These are phyloP conservation scores for Magnolia officinalis DNA, from an alignment of 164 flowering plant genomes.

Conservation along the genomic window DNA sequence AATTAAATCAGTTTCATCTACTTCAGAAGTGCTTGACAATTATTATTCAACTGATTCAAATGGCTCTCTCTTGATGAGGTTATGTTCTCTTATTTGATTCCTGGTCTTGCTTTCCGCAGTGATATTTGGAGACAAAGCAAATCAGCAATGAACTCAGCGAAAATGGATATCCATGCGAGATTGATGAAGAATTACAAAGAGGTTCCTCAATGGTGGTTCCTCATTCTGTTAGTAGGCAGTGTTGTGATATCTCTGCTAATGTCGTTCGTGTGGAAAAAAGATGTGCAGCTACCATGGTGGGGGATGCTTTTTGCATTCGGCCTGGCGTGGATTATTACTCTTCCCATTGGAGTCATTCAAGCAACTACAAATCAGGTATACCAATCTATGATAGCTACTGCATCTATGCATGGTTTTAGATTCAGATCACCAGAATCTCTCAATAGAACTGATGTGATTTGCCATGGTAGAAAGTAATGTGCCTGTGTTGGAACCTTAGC, in stretches of 20 bases:
- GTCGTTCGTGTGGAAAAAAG: conserved; percentile 68
- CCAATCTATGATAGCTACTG: neutral
- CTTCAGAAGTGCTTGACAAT: no score
- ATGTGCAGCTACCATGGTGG: conserved; percentile 92
- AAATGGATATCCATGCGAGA: conserved; percentile 70
- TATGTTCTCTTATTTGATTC: neutral
- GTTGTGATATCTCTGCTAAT: conserved; percentile 54
- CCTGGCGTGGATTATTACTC: conserved; percentile 75
- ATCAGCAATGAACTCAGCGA: conserved; percentile 57
- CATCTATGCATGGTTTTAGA: neutral
- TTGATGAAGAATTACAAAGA: conserved; percentile 37
- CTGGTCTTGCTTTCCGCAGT: conserved; percentile 24
- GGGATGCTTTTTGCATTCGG: conserved; percentile 80
- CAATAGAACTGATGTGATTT: neutral
- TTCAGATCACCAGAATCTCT: neutral
- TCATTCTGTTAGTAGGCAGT: conserved; percentile 50
- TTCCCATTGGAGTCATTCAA: conserved; percentile 94
- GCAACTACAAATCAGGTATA: conserved; percentile 94
- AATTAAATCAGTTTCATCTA: no score
- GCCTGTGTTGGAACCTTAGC: no score
- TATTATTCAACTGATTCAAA: no score
- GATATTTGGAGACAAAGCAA: conserved; percentile 75
- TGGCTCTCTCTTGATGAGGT: neutral
- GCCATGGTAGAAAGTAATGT: no score
- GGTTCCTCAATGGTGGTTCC: conserved; percentile 88